Evolutionary conservation across 225 moss, liverwort and hornwort genomes (phyloP), one percentile per base, ranked within the genome.

Genomic region (Pleurozium schreberi): DNA sequence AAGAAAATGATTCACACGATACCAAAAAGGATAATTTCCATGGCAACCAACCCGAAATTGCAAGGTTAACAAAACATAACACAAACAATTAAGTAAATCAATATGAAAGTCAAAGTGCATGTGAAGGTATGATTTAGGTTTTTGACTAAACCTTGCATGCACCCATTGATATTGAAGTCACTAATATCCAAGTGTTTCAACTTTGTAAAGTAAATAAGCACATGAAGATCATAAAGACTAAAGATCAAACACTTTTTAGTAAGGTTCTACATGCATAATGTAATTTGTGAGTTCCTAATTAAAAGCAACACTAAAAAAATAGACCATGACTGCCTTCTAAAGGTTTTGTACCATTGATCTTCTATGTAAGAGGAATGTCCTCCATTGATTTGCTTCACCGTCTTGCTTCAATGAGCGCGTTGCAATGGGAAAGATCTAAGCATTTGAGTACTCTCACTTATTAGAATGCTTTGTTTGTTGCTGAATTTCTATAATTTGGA

Each of bases 31-130:
- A n/a, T 68, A 12, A 68, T n/a, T n/a, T 68, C 23, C 0, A 7
- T 0, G 0, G 12, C 22, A 8, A n/a, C 12, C 5, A 66, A 6
- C 9, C 8, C 1, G 0, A 2, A 0, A 1, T 64, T 64, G 34
- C 5, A 66, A 5, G 18, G 19, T 66, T 36, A 33, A 68, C 12
- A 12, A 0, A 26, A 43, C 5, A 27, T 9, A 43, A 43, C 5
- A 27, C 8, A 43, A 0, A 43, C 16, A 71, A 71, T 42, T 27
- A 8, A 70, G 70, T 26, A 42, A n/a, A n/a, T n/a, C n/a, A n/a
- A 42, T 42, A 70, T 70, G 9, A 42, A 70, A 71, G 27, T 43
- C 28, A 28, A 2, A 3, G 10, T 18, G 18, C 4, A 28, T 28
- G 28, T 45, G 3, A 45, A 43, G 17, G 16, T 43, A 3, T 71